Evolutionary conservation across 129 eudicot genomes (phyloP).

Genomic region (Flaveria brownii): DNA sequence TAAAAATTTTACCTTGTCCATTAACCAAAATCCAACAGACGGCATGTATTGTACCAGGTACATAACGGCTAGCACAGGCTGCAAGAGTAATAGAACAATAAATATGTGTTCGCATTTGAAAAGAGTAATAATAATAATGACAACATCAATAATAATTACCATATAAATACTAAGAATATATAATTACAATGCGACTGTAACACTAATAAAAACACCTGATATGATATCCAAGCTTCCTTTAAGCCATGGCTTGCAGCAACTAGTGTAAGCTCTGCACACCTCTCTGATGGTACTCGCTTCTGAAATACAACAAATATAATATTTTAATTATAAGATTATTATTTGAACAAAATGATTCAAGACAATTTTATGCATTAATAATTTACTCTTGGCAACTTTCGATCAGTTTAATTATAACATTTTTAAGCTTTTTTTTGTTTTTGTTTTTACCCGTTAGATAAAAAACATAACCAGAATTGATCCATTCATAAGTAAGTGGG

Average conservation of each 20-base stretch:
- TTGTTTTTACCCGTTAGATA: not conserved
- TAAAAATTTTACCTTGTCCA: slow-evolving; percentile 79
- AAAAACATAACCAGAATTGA: not conserved
- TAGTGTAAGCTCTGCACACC: slow-evolving; percentile 89
- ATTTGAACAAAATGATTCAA: not conserved
- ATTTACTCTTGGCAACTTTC: not conserved
- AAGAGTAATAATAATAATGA: not conserved
- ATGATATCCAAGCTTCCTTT: slow-evolving; percentile 98
- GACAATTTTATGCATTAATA: not conserved
- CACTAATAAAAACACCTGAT: slow-evolving; percentile 56
- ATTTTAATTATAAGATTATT: not conserved
- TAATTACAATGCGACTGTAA: not conserved
- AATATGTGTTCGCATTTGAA: not conserved
- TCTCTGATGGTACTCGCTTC: slow-evolving; percentile 93
- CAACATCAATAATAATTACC: not conserved
- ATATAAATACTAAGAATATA: not conserved
- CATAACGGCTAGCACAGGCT: slow-evolving; percentile 98
- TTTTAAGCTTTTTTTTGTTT: not conserved
- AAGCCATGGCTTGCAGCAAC: slow-evolving; percentile 91
- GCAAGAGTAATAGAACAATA: slow-evolving; percentile 36
- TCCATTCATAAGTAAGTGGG: not conserved
- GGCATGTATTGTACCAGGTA: slow-evolving; percentile 94
- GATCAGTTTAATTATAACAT: not conserved
- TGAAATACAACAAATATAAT: slow-evolving; percentile 15
- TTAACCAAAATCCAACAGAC: slow-evolving; percentile 87